phyloP scores from a whole-genome alignment of 1,139 yeast genomes.

The Taphrina sp. region DNA sequence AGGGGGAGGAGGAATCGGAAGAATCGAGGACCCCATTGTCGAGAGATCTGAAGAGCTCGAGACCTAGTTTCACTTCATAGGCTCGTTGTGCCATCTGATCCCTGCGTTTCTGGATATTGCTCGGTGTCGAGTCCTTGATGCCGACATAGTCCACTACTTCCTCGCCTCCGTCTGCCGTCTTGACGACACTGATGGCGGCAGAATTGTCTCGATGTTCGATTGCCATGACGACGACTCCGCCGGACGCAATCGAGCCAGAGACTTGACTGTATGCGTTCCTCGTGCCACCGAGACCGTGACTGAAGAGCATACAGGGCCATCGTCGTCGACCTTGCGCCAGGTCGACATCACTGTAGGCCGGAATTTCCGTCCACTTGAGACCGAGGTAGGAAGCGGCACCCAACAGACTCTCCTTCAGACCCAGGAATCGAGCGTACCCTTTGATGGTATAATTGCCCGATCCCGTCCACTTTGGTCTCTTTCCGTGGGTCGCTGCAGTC shows the following conservation, averaged over 20 bases:
- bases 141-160: conserved; percentile 20
- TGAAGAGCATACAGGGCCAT: conserved; percentile 39
- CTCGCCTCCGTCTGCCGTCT: conserved; percentile 6
- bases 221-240: conserved; percentile 38
- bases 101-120: conserved; percentile 37
- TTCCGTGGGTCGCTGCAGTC: background rate
- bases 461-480: conserved; percentile 36
- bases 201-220: conserved; percentile 39
- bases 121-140: conserved; percentile 36
- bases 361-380: conserved; percentile 36
- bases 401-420: conserved; percentile 25
- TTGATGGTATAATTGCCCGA: conserved; percentile 34
- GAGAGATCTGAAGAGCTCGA: conserved; percentile 33
- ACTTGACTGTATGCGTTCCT: conserved; percentile 39
- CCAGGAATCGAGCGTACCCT: conserved; percentile 26
- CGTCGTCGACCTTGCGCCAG: conserved; percentile 17
- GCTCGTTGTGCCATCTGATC: conserved; percentile 39
- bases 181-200: conserved; percentile 37
- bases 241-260: conserved; percentile 39
- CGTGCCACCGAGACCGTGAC: conserved; percentile 40
- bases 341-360: conserved; percentile 34
- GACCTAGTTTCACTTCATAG: conserved; percentile 36
- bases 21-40: background rate
- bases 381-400: conserved; percentile 31
- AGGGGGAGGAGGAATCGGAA: background rate